Base-by-base conservation (phyloP, 176 grass and related monocot genomes). In the barley (Hordeum vulgare) region DNA sequence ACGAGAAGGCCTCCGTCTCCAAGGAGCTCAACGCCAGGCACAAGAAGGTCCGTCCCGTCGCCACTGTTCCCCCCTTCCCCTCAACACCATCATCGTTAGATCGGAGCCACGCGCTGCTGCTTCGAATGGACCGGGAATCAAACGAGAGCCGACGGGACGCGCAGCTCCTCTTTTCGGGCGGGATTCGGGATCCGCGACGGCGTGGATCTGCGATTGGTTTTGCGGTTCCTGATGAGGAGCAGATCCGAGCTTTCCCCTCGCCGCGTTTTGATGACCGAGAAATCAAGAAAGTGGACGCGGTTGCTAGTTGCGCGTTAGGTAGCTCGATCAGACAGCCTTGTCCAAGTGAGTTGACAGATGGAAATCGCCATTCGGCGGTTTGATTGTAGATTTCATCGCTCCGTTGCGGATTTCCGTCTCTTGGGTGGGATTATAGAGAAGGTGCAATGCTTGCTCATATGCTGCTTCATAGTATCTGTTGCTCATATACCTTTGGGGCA, bases 21-120 rank as follows among this genome's bases (percentile, higher is more conserved):
- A 97, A 97, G 86, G 94, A 97, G 85, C 94, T 97, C 85, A 97
- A 97, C 88, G 91, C 94, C 84, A 97, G 72, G 81, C 94, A 97
- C 85, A 97, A 97, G 78, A 97, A 97, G 94, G 94, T 97, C 25
- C 36, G 47, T 67, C 9, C 25, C 59, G 7, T 41, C 47, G 7
- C 67, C 28, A 27, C 62, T 44, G 9, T 15, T 56, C 51, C 56
- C 42, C 17, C 35, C 26, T 3, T 29, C 66, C 25, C 8, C 26
- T 29, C 42, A 7, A 29, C 53, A 29, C 40, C 18, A 74, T 4
- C 41, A 51, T 51, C 47, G 7, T 5, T 71, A 84, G 83, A 90
- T 91, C 79, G 74, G 78, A 26, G 11, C 60, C 33, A 10, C 3
- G 8, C 9, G 69, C 54, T 4, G 27, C 71, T 29, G 45, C 71